Conservation (phyloP, 179 eudicot species). For the Camellia oleifera region DNA sequence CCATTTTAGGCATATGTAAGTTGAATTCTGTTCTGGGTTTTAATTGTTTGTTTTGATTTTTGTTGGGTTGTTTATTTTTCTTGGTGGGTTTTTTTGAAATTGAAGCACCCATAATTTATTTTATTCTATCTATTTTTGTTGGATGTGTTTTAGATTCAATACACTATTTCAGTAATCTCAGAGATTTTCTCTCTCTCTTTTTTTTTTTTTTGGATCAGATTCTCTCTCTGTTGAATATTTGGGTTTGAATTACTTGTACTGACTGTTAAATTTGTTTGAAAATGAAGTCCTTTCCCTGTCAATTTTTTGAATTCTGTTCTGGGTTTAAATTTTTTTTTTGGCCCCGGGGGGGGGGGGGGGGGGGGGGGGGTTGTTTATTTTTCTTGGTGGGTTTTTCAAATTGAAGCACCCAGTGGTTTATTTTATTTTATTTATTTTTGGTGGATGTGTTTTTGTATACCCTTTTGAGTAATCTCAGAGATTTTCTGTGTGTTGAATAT, state of each 20-base stretch:
- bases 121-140: not conserved
- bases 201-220: too few relatives aligned
- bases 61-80: not conserved
- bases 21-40: not conserved
- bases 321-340: too few relatives aligned
- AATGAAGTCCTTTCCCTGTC: not conserved
- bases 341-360: too few relatives aligned
- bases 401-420: too few relatives aligned
- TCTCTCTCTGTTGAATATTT: not conserved
- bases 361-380: too few relatives aligned
- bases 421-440: too few relatives aligned
- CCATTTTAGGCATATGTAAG: not conserved
- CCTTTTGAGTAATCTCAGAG: too few relatives aligned
- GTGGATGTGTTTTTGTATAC: too few relatives aligned
- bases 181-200: not conserved
- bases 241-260: not conserved
- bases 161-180: not conserved
- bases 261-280: not conserved
- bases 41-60: not conserved
- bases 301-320: not conserved
- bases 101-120: not conserved
- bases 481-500: too few relatives aligned
- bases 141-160: slow-evolving; percentile 2
- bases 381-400: too few relatives aligned
- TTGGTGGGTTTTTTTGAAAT: not conserved